A percentile compares a stretch with the other conserved stretches of the same genome.
These are phyloP conservation scores for Rhododendron kiyosumense DNA, from an alignment of 148 eudicot genomes.

Conservation along the genomic window DNA sequence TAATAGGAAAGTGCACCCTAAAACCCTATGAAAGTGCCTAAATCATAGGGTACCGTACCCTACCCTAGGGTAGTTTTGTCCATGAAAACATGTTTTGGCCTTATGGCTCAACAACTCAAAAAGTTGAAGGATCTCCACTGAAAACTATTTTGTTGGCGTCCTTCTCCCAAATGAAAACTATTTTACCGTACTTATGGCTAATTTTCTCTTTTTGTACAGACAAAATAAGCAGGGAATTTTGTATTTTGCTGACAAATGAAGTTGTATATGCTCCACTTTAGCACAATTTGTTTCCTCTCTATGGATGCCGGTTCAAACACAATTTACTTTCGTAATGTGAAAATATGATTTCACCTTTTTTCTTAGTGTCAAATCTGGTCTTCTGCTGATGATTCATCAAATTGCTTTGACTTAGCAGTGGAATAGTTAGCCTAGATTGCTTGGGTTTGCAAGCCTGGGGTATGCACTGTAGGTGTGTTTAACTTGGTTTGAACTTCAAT, in stretches of 20 bases:
- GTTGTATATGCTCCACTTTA: background rate
- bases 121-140: too few species aligned
- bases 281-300: background rate
- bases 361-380: background rate
- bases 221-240: background rate
- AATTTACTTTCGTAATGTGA: background rate
- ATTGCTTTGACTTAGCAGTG: background rate
- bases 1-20: too few species aligned
- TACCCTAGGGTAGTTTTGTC: too few species aligned
- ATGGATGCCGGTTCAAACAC: background rate
- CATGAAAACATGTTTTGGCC: too few species aligned
- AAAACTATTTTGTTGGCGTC: too few species aligned
- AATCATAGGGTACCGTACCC: too few species aligned
- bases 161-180: too few species aligned
- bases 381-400: background rate
- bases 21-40: too few species aligned
- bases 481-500: background rate
- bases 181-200: too few species aligned
- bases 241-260: background rate
- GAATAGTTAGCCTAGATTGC: background rate
- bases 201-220: background rate
- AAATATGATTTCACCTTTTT: background rate
- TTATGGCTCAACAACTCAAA: too few species aligned
- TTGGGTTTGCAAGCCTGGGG: background rate
- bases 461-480: background rate